Conservation (phyloP, 768 basidiomycete genomes). For the Suillus variegatus region DNA sequence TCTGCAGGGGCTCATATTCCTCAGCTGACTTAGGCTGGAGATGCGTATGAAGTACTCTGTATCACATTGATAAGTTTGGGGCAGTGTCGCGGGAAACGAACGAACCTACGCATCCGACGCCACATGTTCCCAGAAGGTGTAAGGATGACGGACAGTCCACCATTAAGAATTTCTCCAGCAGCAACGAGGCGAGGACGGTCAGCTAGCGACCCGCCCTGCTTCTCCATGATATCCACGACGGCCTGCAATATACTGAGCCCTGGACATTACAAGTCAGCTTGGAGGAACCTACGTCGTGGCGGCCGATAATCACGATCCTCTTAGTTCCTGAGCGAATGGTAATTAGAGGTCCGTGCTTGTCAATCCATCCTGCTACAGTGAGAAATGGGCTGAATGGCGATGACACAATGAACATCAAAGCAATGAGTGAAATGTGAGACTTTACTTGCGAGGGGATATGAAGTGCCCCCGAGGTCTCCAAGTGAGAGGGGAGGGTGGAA, state of each 20-base stretch:
- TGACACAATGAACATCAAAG: neutral
- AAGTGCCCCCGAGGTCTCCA: neutral
- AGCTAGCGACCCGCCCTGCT: neutral
- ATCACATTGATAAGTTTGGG: neutral
- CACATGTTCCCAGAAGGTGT: neutral
- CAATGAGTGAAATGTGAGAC: neutral
- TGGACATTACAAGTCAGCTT: neutral
- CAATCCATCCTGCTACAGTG: neutral
- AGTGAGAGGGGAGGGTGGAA: neutral
- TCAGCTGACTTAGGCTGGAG: neutral
- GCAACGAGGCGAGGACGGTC: neutral
- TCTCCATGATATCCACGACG: neutral
- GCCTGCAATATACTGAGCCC: neutral
- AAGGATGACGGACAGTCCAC: neutral
- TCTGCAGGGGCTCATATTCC: neutral
- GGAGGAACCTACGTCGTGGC: neutral
- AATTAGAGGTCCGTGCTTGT: neutral
- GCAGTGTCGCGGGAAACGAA: neutral
- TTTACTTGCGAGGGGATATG: neutral
- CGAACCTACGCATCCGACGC: constrained; percentile 1
- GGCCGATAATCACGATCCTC: neutral
- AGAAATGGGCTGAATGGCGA: neutral
- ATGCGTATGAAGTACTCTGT: neutral
- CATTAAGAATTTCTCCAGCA: neutral
- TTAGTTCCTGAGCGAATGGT: neutral